Base-by-base conservation (phyloP, 495 filamentous ascomycete genomes). In the Cryomyces minteri region DNA sequence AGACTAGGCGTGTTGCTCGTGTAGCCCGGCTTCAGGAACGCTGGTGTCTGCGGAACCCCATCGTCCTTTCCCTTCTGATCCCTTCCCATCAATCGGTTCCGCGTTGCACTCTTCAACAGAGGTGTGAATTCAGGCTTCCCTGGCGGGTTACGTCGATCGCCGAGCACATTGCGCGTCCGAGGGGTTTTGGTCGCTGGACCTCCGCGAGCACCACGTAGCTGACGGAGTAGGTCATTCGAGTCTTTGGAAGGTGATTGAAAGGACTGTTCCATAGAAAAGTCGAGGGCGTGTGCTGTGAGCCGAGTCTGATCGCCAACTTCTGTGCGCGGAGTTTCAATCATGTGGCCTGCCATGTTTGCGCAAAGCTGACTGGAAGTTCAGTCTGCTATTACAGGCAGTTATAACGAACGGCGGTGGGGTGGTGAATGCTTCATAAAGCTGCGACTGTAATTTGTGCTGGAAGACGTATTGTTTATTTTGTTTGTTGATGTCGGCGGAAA, bases 111-210 rank as follows among this genome's bases (percentile, higher is more conserved):
- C 64, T 86, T 88, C 58, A 98, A 74, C 45, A 98, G 62, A 0
- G 90, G 90, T 3, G 90, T 98, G 57, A 98, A 98, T 50, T 98
- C 92, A 40, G 72, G 74, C 43, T 76, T 79, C 10, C 66, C 72
- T 1, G 74, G 61, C 29, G 63, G 79, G 54, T 71, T 65, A 8
- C 43, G 40, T 51, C 70, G 69, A 57, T 81, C 74, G 40, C 69
- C 74, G 37, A 92, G 73, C 44, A 81, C 77, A 32, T 76, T 64
- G 43, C 69, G 66, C 58, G 71, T 63, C 48, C 80, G 76, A 37
- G 84, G 84, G 36, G 86, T 88, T 58, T 70, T 71, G 58, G 82
- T 65, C 56, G 60, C 82, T 47, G 66, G 64, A 28, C 60, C 69
- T 10, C 34, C 12, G 46, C 70, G 72, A 51, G 69, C 66, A 47